phyloP scores from a whole-genome alignment of 2,329 filamentous ascomycete genomes.

The Arthrinium phaeospermum region DNA sequence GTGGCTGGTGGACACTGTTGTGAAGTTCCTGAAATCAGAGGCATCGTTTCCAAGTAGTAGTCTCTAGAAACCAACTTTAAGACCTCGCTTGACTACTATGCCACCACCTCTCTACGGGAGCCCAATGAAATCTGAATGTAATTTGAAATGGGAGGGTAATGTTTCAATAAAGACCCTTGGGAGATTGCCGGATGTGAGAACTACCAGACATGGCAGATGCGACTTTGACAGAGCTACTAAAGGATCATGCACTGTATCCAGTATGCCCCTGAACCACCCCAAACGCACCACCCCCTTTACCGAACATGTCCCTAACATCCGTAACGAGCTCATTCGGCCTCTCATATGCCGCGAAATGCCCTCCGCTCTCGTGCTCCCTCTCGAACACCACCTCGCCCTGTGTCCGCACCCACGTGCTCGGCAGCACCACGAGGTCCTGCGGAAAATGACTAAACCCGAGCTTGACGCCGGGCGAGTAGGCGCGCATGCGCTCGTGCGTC shows the following conservation, averaged over 20 bases:
- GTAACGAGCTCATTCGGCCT: constrained; percentile 55
- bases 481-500: constrained; percentile 22
- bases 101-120: not conserved
- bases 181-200: not conserved
- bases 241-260: constrained; percentile 29
- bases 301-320: constrained; percentile 65
- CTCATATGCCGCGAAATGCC: constrained; percentile 68
- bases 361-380: constrained; percentile 54
- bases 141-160: not conserved
- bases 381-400: constrained; percentile 67
- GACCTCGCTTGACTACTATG: not conserved
- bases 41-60: not conserved
- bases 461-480: constrained; percentile 44
- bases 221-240: not conserved
- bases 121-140: not conserved
- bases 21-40: constrained; percentile 12
- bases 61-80: not conserved
- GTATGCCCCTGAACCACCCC: constrained; percentile 38
- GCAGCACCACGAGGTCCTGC: constrained; percentile 59
- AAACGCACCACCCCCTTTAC: constrained; percentile 52
- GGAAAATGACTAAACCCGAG: constrained; percentile 60
- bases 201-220: not conserved
- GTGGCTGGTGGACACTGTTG: constrained; percentile 18
- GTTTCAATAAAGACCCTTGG: not conserved
- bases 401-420: constrained; percentile 61